phyloP scores from a whole-genome alignment of 2,329 filamentous ascomycete species.

The Rutstroemia sp. region DNA sequence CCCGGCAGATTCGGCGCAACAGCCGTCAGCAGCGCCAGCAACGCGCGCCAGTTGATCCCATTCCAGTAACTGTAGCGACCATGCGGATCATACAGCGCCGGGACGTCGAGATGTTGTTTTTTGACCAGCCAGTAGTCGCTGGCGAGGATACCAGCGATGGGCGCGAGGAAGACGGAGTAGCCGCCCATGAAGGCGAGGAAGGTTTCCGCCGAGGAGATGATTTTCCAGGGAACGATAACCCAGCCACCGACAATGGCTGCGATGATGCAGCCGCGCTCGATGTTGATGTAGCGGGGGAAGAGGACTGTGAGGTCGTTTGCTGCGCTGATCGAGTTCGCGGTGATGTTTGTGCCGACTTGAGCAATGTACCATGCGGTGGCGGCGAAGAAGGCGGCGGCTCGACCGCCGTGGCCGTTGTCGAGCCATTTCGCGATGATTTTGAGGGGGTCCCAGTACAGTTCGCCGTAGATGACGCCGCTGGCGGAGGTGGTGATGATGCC shows the following conservation, averaged over 20 bases:
- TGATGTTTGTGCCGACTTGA: conserved; percentile 48
- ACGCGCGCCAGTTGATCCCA: conserved; percentile 27
- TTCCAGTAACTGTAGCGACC: conserved; percentile 22
- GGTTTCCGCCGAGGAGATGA: conserved; percentile 48
- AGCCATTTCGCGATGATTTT: conserved; percentile 39
- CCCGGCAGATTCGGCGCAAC: conserved; percentile 24
- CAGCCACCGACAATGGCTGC: conserved; percentile 47
- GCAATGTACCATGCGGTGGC: conserved; percentile 47
- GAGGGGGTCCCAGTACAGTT: conserved; percentile 43
- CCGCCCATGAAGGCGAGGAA: conserved; percentile 61
- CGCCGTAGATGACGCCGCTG: conserved; percentile 43
- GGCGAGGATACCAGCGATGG: conserved; percentile 51
- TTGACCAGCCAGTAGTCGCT: conserved; percentile 51
- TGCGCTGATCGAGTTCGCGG: conserved; percentile 46
- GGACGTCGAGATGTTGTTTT: conserved; percentile 31
- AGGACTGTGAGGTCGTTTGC: conserved; percentile 51
- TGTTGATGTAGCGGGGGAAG: conserved; percentile 46
- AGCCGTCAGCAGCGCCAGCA: conserved; percentile 20
- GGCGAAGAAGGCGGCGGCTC: conserved; percentile 40
- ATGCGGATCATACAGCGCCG: conserved; percentile 30
- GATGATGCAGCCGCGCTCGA: conserved; percentile 47
- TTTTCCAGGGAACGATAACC: conserved; percentile 60
- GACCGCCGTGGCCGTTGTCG: conserved; percentile 36
- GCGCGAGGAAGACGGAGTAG: conserved; percentile 54
- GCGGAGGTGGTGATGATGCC: conserved; percentile 54